These are phyloP conservation scores for Lactifluus echinatus DNA, from an alignment of 768 basidiomycete species.

Conservation along the genomic window DNA sequence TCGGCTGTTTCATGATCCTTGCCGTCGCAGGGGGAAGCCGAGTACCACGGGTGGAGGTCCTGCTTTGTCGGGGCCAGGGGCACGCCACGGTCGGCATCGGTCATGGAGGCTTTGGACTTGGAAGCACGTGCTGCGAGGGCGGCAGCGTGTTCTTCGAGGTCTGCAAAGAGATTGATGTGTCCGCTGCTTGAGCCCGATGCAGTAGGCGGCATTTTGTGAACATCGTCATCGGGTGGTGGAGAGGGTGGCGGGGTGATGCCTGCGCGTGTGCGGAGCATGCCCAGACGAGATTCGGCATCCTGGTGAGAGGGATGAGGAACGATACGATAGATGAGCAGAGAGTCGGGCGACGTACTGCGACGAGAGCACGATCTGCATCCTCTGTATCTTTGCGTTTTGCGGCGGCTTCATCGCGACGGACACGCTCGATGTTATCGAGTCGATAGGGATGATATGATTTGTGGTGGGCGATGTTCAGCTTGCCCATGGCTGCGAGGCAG, in stretches of 20 bases:
- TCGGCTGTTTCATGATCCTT: slow-evolving; percentile 21
- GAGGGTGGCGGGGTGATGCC: slow-evolving; percentile 27
- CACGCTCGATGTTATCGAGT: slow-evolving; percentile 75
- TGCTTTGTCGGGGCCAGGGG: slow-evolving; percentile 66
- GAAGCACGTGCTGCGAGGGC: slow-evolving; percentile 39
- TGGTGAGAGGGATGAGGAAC: slow-evolving; percentile 25
- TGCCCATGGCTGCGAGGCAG: slow-evolving; percentile 46
- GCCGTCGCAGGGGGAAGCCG: slow-evolving; percentile 17
- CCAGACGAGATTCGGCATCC: slow-evolving; percentile 78
- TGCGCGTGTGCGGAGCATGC: slow-evolving; percentile 52
- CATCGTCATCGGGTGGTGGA: neutral
- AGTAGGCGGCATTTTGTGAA: slow-evolving; percentile 22
- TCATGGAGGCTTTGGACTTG: slow-evolving; percentile 27
- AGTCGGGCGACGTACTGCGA: slow-evolving; percentile 46
- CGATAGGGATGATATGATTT: slow-evolving; percentile 87
- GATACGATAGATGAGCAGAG: neutral
- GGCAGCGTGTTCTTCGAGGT: slow-evolving; percentile 55
- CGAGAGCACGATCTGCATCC: slow-evolving; percentile 61
- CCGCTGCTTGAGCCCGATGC: slow-evolving; percentile 33
- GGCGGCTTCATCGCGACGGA: slow-evolving; percentile 75
- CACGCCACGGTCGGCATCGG: slow-evolving; percentile 61
- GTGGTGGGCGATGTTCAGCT: slow-evolving; percentile 84
- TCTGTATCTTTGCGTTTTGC: slow-evolving; percentile 55
- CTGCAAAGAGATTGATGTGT: slow-evolving; percentile 81
- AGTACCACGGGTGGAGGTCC: slow-evolving; percentile 80